Evolutionary conservation across 73 alveolate species (phyloP).

Genomic region (Tetrahymena borealis): DNA sequence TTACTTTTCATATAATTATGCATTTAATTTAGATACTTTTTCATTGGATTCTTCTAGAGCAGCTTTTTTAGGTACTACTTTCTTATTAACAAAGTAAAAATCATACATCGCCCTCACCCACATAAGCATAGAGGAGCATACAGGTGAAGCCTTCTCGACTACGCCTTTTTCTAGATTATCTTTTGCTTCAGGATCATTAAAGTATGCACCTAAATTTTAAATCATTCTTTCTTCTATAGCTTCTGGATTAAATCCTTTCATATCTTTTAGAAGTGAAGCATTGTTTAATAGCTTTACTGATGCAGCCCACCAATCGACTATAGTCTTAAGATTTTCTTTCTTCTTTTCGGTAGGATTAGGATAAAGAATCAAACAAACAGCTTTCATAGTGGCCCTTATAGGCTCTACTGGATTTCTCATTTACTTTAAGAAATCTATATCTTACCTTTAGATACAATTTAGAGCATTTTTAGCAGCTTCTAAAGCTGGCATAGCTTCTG

Average conservation of each 20-base stretch:
- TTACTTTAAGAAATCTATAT: slow-evolving; percentile 56
- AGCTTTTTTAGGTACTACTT: slow-evolving; percentile 83
- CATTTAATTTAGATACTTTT: slow-evolving; percentile 70
- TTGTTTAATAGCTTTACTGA: slow-evolving; percentile 44
- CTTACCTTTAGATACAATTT: slow-evolving; percentile 54
- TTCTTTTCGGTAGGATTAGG: slow-evolving; percentile 70
- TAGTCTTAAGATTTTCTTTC: slow-evolving; percentile 49
- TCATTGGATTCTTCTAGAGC: slow-evolving; percentile 83
- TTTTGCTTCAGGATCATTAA: slow-evolving; percentile 48
- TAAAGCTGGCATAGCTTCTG: slow-evolving; percentile 83
- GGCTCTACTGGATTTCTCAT: slow-evolving; percentile 66
- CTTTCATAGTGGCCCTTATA: slow-evolving; percentile 78
- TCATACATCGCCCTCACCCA: slow-evolving; percentile 95
- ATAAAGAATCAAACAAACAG: slow-evolving; percentile 81
- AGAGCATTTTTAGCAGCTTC: slow-evolving; percentile 66
- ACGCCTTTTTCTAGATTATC: slow-evolving; percentile 49
- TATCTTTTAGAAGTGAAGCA: slow-evolving; percentile 27
- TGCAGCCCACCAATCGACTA: slow-evolving; percentile 74
- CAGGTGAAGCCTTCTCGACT: slow-evolving; percentile 63
- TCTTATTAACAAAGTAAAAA: slow-evolving; percentile 79
- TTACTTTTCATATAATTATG: slow-evolving; percentile 70
- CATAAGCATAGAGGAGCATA: slow-evolving; percentile 58
- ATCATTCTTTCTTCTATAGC: slow-evolving; percentile 55
- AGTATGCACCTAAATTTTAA: slow-evolving; percentile 36
- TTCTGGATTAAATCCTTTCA: slow-evolving; percentile 13